Evolutionary conservation across 2,329 filamentous ascomycete species (phyloP), one percentile per base, ranked within the genome.

Genomic region (Didymella pomorum): DNA sequence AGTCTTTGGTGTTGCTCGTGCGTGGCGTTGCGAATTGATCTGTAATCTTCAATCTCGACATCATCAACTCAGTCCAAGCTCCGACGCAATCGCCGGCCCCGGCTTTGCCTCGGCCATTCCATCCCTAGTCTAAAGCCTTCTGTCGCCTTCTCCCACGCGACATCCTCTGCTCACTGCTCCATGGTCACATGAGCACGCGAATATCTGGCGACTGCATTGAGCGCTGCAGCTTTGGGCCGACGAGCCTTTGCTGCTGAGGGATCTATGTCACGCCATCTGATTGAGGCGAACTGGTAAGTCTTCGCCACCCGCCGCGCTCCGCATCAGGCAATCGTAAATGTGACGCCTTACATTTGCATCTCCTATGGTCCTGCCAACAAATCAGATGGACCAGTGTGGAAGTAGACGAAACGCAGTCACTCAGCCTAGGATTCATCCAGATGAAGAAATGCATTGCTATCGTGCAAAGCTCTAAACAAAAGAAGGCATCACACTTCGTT

Each of bases 31-130:
- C 45, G 33, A 53, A 39, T 42, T 26, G 56, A 46, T 58, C 44
- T 41, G 56, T 53, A 53, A 50, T 54, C 50, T 37, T 46, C 45
- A 58, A 51, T 58, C 56, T 58, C 45, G 56, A 58, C 50, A 58
- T 58, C 56, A 58, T 58, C 56, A 53, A 31, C 35, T 52, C n/a
- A n/a, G 26, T 26, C 50, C 51, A 54, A 57, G 55, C 55, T 57
- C 55, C 55, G 55, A 57, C 29, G 37, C 44, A 49, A 52, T 45
- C 56, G 33, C 56, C 56, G 54, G 29, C 4, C 43, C 29, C 51
- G 28, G 43, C 28, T n/a, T 33, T 35, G 35, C 26, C 41, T 43
- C 41, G 31, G 41, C 48, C 55, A 29, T 5, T 28, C 29, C 25
- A 21, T 20, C 37, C 37, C 37, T 20, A 20, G 37, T 49, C 56